Evolutionary conservation across 1,284 basidiomycete species (phyloP), one percentile per base, ranked within the genome.

Genomic region (Moesziomyces sp.): DNA sequence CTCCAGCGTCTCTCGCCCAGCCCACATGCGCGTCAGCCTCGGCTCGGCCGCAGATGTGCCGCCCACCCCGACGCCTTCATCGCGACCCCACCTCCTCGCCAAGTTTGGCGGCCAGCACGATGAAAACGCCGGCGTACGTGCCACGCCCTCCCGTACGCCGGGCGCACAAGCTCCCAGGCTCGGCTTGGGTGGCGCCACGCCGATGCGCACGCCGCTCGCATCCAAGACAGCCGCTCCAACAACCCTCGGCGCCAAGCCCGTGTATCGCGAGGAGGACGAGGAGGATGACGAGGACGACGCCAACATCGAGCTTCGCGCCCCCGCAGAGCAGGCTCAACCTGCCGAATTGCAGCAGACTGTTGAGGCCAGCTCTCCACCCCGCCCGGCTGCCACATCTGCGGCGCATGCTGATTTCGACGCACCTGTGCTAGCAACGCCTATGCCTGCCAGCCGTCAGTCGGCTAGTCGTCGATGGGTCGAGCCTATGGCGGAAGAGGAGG

Each of bases 231-330:
- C 35, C 23, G 11, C 70, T 3, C 48, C 56, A 3, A 28, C 57
- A 9, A 40, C 60, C 3, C 61, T 65, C 44, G 63, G 68, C 23
- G 47, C 51, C 21, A 62, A 65, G 49, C 58, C 67, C 23, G 62
- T 71, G 21, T 74, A 54, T 26, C 26, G 50, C 19, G 77, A 78
- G 21, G 74, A 76, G 35, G 76, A 78, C 30, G 75, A 72, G 11
- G 68, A 77, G 18, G 76, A 74, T 8, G 72, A 70, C 18, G 63
- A 77, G 18, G 74, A 74, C 8, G 72, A 70, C 19, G 63, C 56
- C 23, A 14, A 45, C n/a, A 18, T 26, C 28, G 33, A 33, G 46
- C 21, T 49, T 24, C 38, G 46, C 0, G 24, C 28, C n/a, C 26
- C 10, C 43, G 21, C 10, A 5, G 52, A 62, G 35, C 45, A 16